Conservation (phyloP, 2,329 filamentous ascomycete species). For the Ceratocystis lukuohia region DNA sequence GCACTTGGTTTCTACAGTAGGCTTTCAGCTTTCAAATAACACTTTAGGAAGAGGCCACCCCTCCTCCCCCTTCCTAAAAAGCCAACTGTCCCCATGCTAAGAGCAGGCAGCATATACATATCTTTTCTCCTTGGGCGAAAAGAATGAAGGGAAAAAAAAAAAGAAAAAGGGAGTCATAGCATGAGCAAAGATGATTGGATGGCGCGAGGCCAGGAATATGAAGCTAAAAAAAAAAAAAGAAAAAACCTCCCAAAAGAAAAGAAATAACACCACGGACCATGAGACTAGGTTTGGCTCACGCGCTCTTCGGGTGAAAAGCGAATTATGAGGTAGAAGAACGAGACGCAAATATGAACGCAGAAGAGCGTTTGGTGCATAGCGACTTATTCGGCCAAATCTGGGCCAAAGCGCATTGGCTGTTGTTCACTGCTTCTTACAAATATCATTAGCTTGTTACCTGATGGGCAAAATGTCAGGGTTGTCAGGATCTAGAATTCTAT, state of each 20-base stretch:
- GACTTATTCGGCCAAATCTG: background rate
- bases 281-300: background rate
- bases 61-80: no score
- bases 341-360: no score
- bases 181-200: background rate
- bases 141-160: background rate
- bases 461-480: background rate
- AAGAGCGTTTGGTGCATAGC: background rate
- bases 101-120: background rate
- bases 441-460: background rate
- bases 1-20: no score
- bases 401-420: background rate
- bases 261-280: background rate
- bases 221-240: background rate
- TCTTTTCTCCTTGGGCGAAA: background rate
- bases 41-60: no score
- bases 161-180: background rate
- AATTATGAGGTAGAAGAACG: background rate
- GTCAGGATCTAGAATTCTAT: background rate
- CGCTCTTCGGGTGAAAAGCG: background rate
- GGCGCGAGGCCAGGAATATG: background rate
- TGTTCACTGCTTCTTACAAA: background rate
- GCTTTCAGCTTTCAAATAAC: no score
- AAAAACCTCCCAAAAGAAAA: background rate
- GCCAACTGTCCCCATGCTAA: no score